A percentile compares a stretch with the other conserved stretches of the same genome.
Conservation (phyloP, 768 basidiomycete species). For the Leccinum obscurum region DNA sequence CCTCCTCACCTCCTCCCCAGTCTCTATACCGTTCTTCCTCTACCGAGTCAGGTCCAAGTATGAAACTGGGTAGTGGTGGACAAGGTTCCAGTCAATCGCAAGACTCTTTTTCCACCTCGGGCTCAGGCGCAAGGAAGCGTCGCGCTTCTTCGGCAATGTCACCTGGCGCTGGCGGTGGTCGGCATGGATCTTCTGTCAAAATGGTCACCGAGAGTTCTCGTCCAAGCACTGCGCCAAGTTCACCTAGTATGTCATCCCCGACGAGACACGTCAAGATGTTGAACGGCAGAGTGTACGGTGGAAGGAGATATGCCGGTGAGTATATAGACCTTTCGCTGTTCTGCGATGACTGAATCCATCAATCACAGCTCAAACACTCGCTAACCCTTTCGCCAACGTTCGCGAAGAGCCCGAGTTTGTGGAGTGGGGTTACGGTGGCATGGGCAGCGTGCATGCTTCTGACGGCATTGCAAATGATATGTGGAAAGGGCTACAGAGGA, state of each 20-base stretch:
- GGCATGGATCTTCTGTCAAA: slow-evolving; percentile 22
- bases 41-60: slow-evolving; percentile 13
- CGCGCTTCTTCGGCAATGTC: slow-evolving; percentile 22
- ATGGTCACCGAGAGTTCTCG: background rate
- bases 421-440: slow-evolving; percentile 90
- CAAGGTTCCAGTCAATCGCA: background rate
- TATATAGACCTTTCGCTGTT: background rate
- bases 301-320: slow-evolving; percentile 32
- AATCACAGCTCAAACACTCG: slow-evolving; percentile 30
- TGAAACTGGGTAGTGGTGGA: background rate
- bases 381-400: slow-evolving; percentile 64
- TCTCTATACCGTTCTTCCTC: slow-evolving; percentile 23
- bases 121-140: slow-evolving; percentile 16
- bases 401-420: slow-evolving; percentile 78
- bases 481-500: slow-evolving; percentile 29
- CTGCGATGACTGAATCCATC: background rate
- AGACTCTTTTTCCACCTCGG: background rate
- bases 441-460: slow-evolving; percentile 56
- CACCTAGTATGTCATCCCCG: background rate
- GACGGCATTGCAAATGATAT: slow-evolving; percentile 29
- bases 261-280: slow-evolving; percentile 61
- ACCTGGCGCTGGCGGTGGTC: slow-evolving; percentile 32
- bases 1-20: slow-evolving; percentile 19
- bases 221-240: slow-evolving; percentile 16
- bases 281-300: slow-evolving; percentile 85